Conservation (phyloP, 202 grass and related monocot genomes). For the Carex arenaria region DNA sequence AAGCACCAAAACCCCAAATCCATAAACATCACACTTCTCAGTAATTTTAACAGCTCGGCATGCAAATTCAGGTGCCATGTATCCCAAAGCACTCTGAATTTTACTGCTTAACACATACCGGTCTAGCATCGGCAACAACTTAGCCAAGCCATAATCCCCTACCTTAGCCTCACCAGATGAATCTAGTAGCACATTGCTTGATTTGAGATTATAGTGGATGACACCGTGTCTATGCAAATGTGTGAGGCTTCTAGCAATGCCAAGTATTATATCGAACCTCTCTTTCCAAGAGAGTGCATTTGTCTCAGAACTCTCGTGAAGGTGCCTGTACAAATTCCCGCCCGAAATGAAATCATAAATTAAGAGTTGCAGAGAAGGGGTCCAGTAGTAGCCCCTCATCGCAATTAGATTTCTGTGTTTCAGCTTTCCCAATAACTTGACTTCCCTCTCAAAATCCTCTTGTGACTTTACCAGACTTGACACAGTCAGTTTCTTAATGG, state of each 20-base stretch:
- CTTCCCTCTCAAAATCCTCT: slow-evolving; percentile 96
- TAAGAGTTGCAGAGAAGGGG: slow-evolving; percentile 87
- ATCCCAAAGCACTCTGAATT: slow-evolving; percentile 89
- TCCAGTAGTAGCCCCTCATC: slow-evolving; percentile 95
- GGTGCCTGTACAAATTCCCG: slow-evolving; percentile 69
- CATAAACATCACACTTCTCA: slow-evolving; percentile 91
- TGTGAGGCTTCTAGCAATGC: slow-evolving; percentile 73
- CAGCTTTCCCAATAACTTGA: slow-evolving; percentile 79
- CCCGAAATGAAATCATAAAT: slow-evolving; percentile 90
- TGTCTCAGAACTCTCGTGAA: slow-evolving; percentile 69
- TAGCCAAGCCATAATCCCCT: slow-evolving; percentile 92
- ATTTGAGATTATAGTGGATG: slow-evolving; percentile 99
- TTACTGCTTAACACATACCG: slow-evolving; percentile 95
- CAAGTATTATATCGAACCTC: slow-evolving; percentile 87
- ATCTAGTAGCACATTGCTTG: slow-evolving; percentile 87
- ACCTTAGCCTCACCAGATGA: slow-evolving; percentile 67
- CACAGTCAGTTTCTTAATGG: slow-evolving; percentile 98
- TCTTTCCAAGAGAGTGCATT: slow-evolving; percentile 84
- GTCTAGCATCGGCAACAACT: slow-evolving; percentile 93
- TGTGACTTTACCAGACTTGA: slow-evolving; percentile 99
- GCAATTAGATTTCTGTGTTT: slow-evolving; percentile 75
- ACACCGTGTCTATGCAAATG: slow-evolving; percentile 76
- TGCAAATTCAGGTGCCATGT: slow-evolving; percentile 98
- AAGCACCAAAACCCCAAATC: slow-evolving; percentile 77
- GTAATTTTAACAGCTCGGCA: slow-evolving; percentile 93